Percentiles rank a stretch among this genome's conserved stretches.
Conservation (phyloP, 441 rosid species). For the Arabidopsis hybrid region DNA sequence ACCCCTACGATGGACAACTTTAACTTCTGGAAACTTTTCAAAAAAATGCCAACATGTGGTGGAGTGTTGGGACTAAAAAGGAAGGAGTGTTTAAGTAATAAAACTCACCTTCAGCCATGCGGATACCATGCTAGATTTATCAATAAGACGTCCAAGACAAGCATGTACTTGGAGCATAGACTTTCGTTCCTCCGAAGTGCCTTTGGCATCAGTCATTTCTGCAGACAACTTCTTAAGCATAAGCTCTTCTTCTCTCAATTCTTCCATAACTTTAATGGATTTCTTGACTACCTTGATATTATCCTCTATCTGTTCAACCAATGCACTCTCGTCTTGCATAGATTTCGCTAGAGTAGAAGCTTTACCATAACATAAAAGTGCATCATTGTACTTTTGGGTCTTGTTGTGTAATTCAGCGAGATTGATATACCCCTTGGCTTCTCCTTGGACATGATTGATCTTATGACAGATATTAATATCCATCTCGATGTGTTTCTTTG, state of each 20-base stretch:
- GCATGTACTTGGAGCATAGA: conserved; percentile 66
- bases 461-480: conserved; percentile 82
- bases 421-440: conserved; percentile 96
- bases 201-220: conserved; percentile 59
- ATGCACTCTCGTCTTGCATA: conserved; percentile 93
- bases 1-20: conserved; percentile 1
- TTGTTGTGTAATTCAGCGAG: conserved; percentile 89
- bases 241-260: conserved; percentile 79
- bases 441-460: conserved; percentile 82
- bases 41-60: conserved; percentile 25
- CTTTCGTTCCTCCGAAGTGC: conserved; percentile 68
- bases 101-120: conserved; percentile 84
- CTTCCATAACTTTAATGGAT: conserved; percentile 77
- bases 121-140: conserved; percentile 71
- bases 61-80: conserved; percentile 1
- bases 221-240: conserved; percentile 80
- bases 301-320: conserved; percentile 65
- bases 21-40: conserved; percentile 26
- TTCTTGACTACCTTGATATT: conserved; percentile 73
- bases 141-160: conserved; percentile 84
- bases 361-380: conserved; percentile 75
- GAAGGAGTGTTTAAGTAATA: conserved; percentile 11
- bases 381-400: conserved; percentile 81
- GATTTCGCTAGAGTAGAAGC: conserved; percentile 83
- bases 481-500: conserved; percentile 75